Conservation (phyloP, 495 filamentous ascomycete species). For the Aspergillus homomorphus region DNA sequence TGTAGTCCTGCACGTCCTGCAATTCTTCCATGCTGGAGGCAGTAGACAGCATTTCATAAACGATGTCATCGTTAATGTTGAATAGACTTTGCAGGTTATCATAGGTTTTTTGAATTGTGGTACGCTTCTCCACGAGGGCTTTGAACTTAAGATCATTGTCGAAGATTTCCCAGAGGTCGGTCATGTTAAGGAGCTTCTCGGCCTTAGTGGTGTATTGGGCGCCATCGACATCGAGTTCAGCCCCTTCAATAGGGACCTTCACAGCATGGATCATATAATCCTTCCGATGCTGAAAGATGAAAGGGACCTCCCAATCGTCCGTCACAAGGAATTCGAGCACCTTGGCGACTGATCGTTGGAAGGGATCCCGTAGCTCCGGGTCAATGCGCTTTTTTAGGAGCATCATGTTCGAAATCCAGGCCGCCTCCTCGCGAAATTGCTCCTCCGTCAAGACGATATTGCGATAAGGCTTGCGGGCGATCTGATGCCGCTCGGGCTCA, state of each 20-base stretch:
- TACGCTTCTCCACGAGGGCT: conserved; percentile 84
- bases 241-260: conserved; percentile 57
- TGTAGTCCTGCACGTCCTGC: conserved; percentile 93
- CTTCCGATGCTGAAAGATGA: conserved; percentile 96
- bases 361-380: conserved; percentile 68
- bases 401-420: conserved; percentile 87
- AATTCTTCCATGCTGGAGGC: conserved; percentile 87
- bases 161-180: conserved; percentile 90
- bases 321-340: conserved; percentile 93
- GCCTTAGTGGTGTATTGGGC: conserved; percentile 71
- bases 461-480: conserved; percentile 83
- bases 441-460: conserved; percentile 72
- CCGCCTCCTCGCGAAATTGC: conserved; percentile 80
- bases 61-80: conserved; percentile 49
- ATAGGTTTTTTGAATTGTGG: conserved; percentile 71
- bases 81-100: conserved; percentile 61
- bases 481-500: conserved; percentile 90
- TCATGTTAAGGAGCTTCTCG: conserved; percentile 86
- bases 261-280: conserved; percentile 94
- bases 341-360: conserved; percentile 82
- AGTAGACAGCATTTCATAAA: conserved; percentile 74
- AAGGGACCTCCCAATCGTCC: conserved; percentile 91
- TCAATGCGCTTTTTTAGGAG: conserved; percentile 77
- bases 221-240: conserved; percentile 58
- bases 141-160: conserved; percentile 93